Conservation (phyloP, 108 stramenopile genomes). For the Cyclotella kingstonii region DNA sequence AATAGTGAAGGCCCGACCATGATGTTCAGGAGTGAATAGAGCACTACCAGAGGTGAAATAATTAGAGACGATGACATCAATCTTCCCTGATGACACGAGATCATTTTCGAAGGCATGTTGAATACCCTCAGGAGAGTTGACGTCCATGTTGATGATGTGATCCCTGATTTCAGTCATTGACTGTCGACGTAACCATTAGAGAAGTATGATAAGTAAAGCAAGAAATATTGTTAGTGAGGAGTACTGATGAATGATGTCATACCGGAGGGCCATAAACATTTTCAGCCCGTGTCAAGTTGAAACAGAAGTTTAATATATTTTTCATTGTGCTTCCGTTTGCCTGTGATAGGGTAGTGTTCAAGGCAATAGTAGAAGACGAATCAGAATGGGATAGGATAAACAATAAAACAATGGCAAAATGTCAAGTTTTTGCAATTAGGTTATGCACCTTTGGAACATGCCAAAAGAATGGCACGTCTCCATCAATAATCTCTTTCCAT, state of each 20-base stretch:
- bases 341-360: neutral
- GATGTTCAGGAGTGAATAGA: conserved; percentile 23
- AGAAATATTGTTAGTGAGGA: neutral
- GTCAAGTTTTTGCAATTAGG: neutral
- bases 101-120: conserved; percentile 5
- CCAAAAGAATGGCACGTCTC: conserved; percentile 7
- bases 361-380: neutral
- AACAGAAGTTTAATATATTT: conserved; percentile 31
- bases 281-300: conserved; percentile 25
- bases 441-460: conserved; percentile 5
- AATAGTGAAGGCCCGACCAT: conserved; percentile 24
- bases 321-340: conserved; percentile 28
- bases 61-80: conserved; percentile 35
- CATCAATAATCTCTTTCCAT: conserved; percentile 7
- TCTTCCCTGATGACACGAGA: neutral
- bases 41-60: conserved; percentile 29
- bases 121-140: conserved; percentile 13
- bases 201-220: neutral
- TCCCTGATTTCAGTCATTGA: conserved; percentile 5
- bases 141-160: conserved; percentile 32
- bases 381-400: neutral
- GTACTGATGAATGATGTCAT: too few relatives aligned
- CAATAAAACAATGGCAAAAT: neutral
- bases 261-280: conserved; percentile 12
- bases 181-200: conserved; percentile 1